These are phyloP conservation scores for Pseudogymnoascus sp. DNA, from an alignment of 2,329 filamentous ascomycete species.

Conservation along the genomic window DNA sequence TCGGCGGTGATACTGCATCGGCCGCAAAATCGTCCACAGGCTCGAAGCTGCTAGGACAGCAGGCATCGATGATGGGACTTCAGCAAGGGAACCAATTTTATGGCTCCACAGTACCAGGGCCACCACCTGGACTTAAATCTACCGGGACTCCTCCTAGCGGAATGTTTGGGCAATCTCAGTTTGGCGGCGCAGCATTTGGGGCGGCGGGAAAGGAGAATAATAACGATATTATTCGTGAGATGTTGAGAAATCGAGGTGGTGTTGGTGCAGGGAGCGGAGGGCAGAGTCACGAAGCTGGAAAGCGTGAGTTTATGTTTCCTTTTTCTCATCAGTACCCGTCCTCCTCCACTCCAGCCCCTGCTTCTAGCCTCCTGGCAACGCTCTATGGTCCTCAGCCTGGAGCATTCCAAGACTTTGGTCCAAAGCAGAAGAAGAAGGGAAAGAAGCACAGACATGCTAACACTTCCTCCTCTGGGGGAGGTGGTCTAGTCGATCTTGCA, in stretches of 20 bases:
- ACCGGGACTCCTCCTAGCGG: conserved; percentile 85
- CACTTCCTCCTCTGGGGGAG: conserved; percentile 99
- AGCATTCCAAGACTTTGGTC: conserved; percentile 82
- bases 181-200: conserved; percentile 62
- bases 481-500: conserved; percentile 99
- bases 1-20: conserved; percentile 64
- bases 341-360: conserved; percentile 78
- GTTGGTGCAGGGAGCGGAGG: conserved; percentile 51
- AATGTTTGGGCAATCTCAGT: conserved; percentile 89
- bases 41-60: conserved; percentile 69
- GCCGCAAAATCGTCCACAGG: conserved; percentile 73
- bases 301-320: conserved; percentile 98
- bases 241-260: conserved; percentile 63
- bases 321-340: conserved; percentile 80
- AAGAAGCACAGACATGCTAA: conserved; percentile 99
- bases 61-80: conserved; percentile 76
- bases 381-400: conserved; percentile 83
- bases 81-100: conserved; percentile 67
- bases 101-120: conserved; percentile 77
- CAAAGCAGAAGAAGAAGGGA: conserved; percentile 99
- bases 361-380: conserved; percentile 83
- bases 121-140: conserved; percentile 90
- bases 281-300: conserved; percentile 76
- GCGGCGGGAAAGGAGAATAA: conserved; percentile 63
- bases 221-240: conserved; percentile 71